Evolutionary conservation across 176 grass and related monocot genomes (phyloP), one percentile per base, ranked within the genome.

Genomic region (Urochloa ruziziensis): DNA sequence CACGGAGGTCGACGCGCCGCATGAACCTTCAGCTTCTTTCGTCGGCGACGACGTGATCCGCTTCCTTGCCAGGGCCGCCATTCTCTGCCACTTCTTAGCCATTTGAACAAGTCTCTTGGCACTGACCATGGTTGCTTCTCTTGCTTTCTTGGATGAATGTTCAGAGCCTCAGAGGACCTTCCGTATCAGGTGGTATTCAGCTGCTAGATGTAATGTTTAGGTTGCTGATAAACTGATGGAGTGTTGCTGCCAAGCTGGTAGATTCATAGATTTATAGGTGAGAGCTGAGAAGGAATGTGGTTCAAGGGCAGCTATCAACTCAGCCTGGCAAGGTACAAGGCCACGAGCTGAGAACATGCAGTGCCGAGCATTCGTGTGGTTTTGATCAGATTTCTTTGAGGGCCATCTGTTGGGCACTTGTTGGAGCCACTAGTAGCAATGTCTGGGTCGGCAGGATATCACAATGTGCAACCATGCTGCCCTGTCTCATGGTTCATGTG

Each of bases 281-380:
- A 59, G 37, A 47, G n/a, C 49, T 52, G 49, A 52, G 49, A 52
- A 52, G 17, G 57, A 35, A 77, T 36, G 19, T 3, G 30, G 44
- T 75, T 53, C 28, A 46, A 42, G 40, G 73, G 62, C 29, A 74
- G 18, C 39, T 66, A 61, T 52, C 74, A 76, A 28, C 42, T 56
- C 71, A 59, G 53, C 58, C 39, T 76, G 75, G 61, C 71, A 84
- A 84, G 61, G 30, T 67, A 76, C 87, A 84, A 43, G 34, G n/a
- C 63, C 84, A 85, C 60, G 42, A 82, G 15, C 70, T 78, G 30
- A 37, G 28, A 90, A 85, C 67, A 56, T 86, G 88, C 70, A 39
- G 34, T 83, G 62, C 42, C 44, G 46, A 79, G 36, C 33, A 46
- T 52, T 52, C 5, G 46, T 73, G 34, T 56, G 61, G 30, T 76